Evolutionary conservation across 1,284 basidiomycete species (phyloP), one percentile per base, ranked within the genome.

Genomic region (Testicularia cyperi): DNA sequence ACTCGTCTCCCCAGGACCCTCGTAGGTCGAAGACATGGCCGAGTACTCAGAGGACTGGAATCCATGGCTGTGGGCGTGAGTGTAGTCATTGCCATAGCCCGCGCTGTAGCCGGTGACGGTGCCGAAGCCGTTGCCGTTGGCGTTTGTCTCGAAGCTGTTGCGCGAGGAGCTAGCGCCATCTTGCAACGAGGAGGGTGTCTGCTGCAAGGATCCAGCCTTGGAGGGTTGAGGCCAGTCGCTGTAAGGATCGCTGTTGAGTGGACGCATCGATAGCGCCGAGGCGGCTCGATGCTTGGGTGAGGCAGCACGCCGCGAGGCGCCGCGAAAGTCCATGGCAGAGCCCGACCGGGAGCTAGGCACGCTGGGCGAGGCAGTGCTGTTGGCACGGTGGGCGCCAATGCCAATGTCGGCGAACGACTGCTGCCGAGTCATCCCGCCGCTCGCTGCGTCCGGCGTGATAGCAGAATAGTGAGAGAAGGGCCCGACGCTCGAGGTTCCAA

Each of bases 391-490:
- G n/a, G n/a, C n/a, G n/a, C n/a, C n/a, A 2, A 37, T 22, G 6
- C 38, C 38, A 36, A 63, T 44, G 43, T 77, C 77, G 35, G 39
- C 54, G 26, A 53, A 67, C 5, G 77, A 76, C 38, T 72, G 72
- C 13, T 65, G 64, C 20, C 74, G 64, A 34, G 74, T 77, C 33
- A 78, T 64, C 4, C 65, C 68, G 15, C 70, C 72, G 2, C 74
- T 72, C 2, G 68, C 75, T 0, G 65, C 73, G 12, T 84, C 81
- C 0, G 90, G 91, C 1, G 94, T 90, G 65, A 98, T 96, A 14
- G 90, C 86, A 68, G 88, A 92, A 78, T 89, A 97, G 70, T 92
- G 91, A 16, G 90, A 86, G 78, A 98, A 98, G 6, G 94, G 90
- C 1, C 92, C 94, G 6, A 78, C 44, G 27, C 56, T 65, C 21